These are phyloP conservation scores for Ceratocystis eucalypticola DNA, from an alignment of 2,329 filamentous ascomycete species.

Conservation along the genomic window DNA sequence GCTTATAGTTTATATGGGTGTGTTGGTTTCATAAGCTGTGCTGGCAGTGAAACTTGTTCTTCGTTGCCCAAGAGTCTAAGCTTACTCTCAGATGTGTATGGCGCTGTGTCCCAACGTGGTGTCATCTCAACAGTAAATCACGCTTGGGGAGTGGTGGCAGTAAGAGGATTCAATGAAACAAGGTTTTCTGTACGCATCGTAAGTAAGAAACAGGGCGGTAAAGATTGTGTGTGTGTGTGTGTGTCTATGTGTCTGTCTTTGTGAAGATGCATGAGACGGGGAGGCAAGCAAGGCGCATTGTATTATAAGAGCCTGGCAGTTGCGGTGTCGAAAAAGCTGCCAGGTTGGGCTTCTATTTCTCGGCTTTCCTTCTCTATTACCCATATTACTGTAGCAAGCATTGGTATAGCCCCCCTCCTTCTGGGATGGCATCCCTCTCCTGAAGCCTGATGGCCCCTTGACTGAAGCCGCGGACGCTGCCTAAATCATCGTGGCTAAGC, in stretches of 20 bases:
- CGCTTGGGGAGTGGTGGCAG: background rate
- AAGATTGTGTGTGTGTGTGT: background rate
- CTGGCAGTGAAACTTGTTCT: background rate
- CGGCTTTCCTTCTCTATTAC: too few species aligned
- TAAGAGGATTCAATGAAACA: background rate
- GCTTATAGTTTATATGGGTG: background rate
- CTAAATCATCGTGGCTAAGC: too few species aligned
- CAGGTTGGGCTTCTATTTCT: too few species aligned
- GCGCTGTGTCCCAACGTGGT: background rate
- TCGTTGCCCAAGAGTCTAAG: background rate
- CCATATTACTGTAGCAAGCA: too few species aligned
- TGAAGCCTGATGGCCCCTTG: too few species aligned
- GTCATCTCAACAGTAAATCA: background rate
- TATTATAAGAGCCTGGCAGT: too few species aligned
- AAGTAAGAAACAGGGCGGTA: background rate
- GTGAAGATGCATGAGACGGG: background rate
- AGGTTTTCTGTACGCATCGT: background rate
- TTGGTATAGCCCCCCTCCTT: too few species aligned
- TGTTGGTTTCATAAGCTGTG: too few species aligned
- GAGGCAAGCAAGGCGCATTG: too few species aligned
- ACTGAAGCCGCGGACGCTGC: too few species aligned
- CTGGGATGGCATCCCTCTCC: too few species aligned
- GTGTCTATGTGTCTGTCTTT: background rate
- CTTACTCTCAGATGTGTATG: background rate
- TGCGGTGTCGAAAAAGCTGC: too few species aligned